Conservation (phyloP, 2,329 filamentous ascomycete genomes). For the Fusarium succisae region DNA sequence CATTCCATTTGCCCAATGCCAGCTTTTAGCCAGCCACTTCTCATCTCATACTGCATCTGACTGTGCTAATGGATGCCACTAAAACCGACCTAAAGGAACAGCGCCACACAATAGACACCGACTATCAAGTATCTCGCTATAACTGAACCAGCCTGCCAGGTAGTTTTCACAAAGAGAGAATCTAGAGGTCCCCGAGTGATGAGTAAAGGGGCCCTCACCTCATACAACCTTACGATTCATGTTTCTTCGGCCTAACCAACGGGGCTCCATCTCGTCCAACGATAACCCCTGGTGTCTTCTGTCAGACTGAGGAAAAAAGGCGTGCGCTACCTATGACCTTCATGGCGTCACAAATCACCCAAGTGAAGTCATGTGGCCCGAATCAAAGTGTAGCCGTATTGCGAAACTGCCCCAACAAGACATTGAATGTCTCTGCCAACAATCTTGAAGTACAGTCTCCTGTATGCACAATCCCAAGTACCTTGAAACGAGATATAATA, state of each 20-base stretch:
- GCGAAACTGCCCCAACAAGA: conserved; percentile 33
- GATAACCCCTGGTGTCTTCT: conserved; percentile 19
- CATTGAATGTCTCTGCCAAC: conserved; percentile 4
- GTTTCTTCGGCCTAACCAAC: background rate
- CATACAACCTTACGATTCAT: conserved; percentile 2
- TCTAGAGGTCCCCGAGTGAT: background rate
- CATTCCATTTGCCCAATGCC: conserved; percentile 15
- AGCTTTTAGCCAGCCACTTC: conserved; percentile 17
- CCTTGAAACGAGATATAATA: background rate
- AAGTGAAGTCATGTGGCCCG: conserved; percentile 41
- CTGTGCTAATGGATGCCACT: conserved; percentile 4
- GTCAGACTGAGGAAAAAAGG: conserved; percentile 11
- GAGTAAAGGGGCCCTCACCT: conserved; percentile 9
- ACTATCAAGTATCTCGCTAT: background rate
- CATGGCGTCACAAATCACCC: conserved; percentile 43
- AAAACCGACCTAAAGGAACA: background rate
- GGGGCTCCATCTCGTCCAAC: conserved; percentile 18
- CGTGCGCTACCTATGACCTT: conserved; percentile 37
- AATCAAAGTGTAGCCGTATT: conserved; percentile 15
- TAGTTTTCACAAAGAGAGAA: background rate
- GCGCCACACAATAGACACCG: background rate
- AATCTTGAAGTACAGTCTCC: background rate
- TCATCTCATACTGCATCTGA: conserved; percentile 25
- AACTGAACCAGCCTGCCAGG: background rate
- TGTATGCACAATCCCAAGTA: background rate